A percentile compares a stretch with the other conserved stretches of the same genome.
Conservation (phyloP, 192 early-diverging fungal species). For the Linnemannia schmuckeri region DNA sequence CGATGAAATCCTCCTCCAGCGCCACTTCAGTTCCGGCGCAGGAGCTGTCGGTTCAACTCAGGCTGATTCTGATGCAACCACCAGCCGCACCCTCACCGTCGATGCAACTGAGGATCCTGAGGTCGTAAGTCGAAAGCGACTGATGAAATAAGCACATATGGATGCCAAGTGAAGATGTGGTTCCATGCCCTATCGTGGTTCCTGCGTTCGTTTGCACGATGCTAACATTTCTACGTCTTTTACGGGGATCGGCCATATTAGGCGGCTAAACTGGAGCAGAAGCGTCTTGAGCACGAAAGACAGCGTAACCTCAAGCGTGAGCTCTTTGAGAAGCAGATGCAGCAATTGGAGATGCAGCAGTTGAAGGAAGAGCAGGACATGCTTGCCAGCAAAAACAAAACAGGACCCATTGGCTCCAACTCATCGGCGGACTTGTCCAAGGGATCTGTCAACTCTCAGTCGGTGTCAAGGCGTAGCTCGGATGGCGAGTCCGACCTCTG, state of each 20-base stretch:
- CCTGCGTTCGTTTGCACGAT: not conserved
- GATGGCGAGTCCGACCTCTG: slow-evolving; percentile 62
- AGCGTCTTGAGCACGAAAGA: slow-evolving; percentile 60
- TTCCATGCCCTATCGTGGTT: no score
- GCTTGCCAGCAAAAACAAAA: slow-evolving; percentile 48
- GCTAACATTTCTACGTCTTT: not conserved
- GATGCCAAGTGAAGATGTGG: not conserved
- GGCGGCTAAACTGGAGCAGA: slow-evolving; percentile 60
- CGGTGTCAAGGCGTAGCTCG: slow-evolving; percentile 80
- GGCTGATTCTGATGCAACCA: slow-evolving; percentile 19
- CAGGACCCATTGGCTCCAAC: slow-evolving; percentile 6
- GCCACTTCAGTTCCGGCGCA: slow-evolving; percentile 25
- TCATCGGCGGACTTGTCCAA: slow-evolving; percentile 24
- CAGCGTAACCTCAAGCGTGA: slow-evolving; percentile 59
- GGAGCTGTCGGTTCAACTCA: slow-evolving; percentile 33
- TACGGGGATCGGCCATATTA: not conserved
- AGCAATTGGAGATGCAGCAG: slow-evolving; percentile 63
- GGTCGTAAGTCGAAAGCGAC: slow-evolving; percentile 21
- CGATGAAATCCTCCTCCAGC: slow-evolving; percentile 44
- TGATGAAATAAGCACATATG: not conserved
- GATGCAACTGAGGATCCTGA: slow-evolving; percentile 37
- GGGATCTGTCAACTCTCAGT: slow-evolving; percentile 54
- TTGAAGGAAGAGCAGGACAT: slow-evolving; percentile 62
- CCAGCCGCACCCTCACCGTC: slow-evolving; percentile 18
- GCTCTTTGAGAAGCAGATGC: slow-evolving; percentile 65